Percentiles rank a stretch among this genome's conserved stretches.
phyloP scores from a whole-genome alignment of 257 asterid species.

The Craterostigma plantagineum region DNA sequence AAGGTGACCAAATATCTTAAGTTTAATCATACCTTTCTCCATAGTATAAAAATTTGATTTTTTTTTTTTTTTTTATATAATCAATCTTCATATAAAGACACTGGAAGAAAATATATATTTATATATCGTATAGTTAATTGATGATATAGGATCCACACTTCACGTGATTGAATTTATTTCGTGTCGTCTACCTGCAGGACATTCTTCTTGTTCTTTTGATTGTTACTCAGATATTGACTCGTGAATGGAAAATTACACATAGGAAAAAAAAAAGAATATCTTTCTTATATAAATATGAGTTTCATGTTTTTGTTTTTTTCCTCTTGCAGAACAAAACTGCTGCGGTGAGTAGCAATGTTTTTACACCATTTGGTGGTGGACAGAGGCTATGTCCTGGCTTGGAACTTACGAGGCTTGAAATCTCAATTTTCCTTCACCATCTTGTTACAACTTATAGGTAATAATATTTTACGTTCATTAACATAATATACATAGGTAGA shows the following conservation, averaged over 20 bases:
- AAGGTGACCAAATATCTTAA: slow-evolving; percentile 23
- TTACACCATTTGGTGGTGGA: slow-evolving; percentile 97
- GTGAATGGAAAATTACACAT: not conserved
- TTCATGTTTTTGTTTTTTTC: not conserved
- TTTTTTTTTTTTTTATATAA: too few species aligned
- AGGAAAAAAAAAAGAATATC: not conserved
- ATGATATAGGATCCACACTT: not conserved
- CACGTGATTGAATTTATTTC: not conserved
- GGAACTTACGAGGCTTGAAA: slow-evolving; percentile 85
- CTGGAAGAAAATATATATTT: too few species aligned
- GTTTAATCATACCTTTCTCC: too few species aligned
- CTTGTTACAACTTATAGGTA: slow-evolving; percentile 73
- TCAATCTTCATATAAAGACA: too few species aligned
- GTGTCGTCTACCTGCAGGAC: not conserved
- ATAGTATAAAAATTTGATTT: too few species aligned
- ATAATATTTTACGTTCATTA: not conserved
- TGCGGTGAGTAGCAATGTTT: slow-evolving; percentile 29
- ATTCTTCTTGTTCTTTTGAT: slow-evolving; percentile 6
- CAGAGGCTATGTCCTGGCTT: slow-evolving; percentile 91
- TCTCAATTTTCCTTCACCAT: slow-evolving; percentile 79
- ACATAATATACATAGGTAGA: not conserved
- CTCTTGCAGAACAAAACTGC: slow-evolving; percentile 29
- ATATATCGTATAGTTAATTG: too few species aligned
- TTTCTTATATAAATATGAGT: not conserved
- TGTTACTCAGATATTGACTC: slow-evolving; percentile 1